These are phyloP conservation scores for Ganoderma resinaceum DNA, from an alignment of 1,284 basidiomycete species.

Conservation along the genomic window DNA sequence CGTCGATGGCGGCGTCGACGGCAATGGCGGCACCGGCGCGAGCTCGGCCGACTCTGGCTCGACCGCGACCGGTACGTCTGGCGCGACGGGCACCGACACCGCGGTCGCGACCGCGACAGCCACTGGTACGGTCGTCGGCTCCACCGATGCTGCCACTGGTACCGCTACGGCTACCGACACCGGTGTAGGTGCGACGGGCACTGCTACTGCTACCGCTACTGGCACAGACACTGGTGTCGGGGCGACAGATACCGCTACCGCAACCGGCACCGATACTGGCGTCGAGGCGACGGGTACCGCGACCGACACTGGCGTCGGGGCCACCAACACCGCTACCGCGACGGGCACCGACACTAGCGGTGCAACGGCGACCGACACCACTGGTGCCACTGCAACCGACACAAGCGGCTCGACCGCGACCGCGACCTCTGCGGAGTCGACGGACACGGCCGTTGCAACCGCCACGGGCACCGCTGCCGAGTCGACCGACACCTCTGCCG, in stretches of 20 bases:
- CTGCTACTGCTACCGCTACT: neutral
- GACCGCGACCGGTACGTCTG: constrained; percentile 2
- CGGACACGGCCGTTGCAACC: constrained; percentile 1
- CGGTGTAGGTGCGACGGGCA: neutral
- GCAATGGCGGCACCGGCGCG: constrained; percentile 22
- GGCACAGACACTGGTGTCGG: neutral
- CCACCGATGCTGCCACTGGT: constrained; percentile 8
- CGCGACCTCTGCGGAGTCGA: neutral
- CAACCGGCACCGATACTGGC: constrained; percentile 3
- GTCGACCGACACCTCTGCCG: constrained; percentile 6
- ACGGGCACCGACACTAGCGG: constrained; percentile 1
- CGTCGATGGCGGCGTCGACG: constrained; percentile 48
- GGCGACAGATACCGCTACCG: neutral
- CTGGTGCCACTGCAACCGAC: neutral
- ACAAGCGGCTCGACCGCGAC: neutral
- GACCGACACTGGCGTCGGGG: neutral
- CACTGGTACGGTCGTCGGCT: neutral
- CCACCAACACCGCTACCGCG: neutral
- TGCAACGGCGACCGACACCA: neutral
- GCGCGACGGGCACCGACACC: constrained; percentile 9
- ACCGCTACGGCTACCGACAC: constrained; percentile 8
- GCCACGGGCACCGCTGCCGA: constrained; percentile 3
- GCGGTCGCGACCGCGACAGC: constrained; percentile 12
- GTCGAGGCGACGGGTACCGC: neutral
- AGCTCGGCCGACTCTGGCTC: constrained; percentile 2